Percentiles rank a stretch among this genome's conserved stretches.
phyloP scores from a whole-genome alignment of 2,329 filamentous ascomycete genomes.

The Cladosporium sp. region DNA sequence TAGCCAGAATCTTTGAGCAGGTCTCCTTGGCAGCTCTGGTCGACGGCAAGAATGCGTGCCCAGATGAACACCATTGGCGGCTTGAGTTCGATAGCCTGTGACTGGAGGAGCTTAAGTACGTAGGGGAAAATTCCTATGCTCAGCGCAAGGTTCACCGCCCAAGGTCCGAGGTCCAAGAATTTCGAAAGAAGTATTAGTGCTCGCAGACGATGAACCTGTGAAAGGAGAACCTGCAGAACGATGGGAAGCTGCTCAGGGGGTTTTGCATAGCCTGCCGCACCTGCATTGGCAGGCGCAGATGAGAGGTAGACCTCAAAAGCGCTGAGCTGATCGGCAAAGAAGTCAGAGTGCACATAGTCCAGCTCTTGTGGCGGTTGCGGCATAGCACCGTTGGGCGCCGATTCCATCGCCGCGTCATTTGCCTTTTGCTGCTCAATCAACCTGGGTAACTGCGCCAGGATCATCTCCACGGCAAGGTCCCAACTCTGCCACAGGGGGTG shows the following conservation, averaged over 20 bases:
- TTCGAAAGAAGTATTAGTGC: conserved; percentile 88
- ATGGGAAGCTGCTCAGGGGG: conserved; percentile 89
- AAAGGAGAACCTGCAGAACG: conserved; percentile 90
- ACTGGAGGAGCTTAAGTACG: conserved; percentile 94
- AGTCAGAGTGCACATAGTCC: conserved; percentile 89
- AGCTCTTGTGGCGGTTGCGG: conserved; percentile 51
- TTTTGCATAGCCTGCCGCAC: conserved; percentile 46
- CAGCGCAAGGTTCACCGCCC: conserved; percentile 96
- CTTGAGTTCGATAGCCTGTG: conserved; percentile 88
- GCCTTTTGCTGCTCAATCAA: conserved; percentile 71
- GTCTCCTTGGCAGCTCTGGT: conserved; percentile 89
- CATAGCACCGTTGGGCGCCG: conserved; percentile 13
- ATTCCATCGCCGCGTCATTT: conserved; percentile 36
- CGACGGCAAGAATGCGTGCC: conserved; percentile 92
- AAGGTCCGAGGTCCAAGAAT: conserved; percentile 92
- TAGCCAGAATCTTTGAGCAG: conserved; percentile 96
- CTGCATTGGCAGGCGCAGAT: conserved; percentile 89
- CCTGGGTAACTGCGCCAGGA: conserved; percentile 81
- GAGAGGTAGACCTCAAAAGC: conserved; percentile 91
- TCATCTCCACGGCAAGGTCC: conserved; percentile 96
- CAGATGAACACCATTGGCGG: conserved; percentile 99
- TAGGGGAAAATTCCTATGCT: conserved; percentile 99
- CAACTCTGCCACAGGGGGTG: conserved; percentile 96
- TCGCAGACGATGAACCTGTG: conserved; percentile 87
- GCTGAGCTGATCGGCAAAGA: conserved; percentile 95